Evolutionary conservation across 192 early-diverging fungal genomes (phyloP).

Genomic region (Podila epicladia): DNA sequence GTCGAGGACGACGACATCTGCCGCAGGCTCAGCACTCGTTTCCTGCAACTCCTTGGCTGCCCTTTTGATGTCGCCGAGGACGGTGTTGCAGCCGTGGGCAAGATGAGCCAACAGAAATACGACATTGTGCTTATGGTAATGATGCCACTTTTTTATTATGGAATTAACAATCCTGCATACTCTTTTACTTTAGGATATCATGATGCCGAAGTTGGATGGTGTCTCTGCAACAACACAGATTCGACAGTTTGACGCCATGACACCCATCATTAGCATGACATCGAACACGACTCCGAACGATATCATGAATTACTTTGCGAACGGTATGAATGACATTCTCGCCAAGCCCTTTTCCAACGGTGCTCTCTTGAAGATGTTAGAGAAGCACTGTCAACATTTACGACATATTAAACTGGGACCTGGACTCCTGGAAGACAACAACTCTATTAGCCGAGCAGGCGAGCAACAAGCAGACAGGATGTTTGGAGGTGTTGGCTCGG

Average conservation of each 20-base stretch:
- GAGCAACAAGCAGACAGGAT: not conserved
- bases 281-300: constrained; percentile 68
- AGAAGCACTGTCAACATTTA: constrained; percentile 64
- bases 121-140: constrained; percentile 78
- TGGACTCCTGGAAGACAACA: constrained; percentile 9
- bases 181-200: constrained; percentile 62
- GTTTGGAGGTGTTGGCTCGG: too few relatives aligned
- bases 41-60: constrained; percentile 71
- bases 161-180: not conserved
- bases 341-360: constrained; percentile 70
- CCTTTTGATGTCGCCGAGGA: constrained; percentile 72
- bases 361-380: constrained; percentile 58
- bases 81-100: constrained; percentile 71
- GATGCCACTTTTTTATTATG: not conserved
- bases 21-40: constrained; percentile 55
- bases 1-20: constrained; percentile 73
- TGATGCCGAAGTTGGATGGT: constrained; percentile 79
- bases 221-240: constrained; percentile 71
- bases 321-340: constrained; percentile 78
- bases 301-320: constrained; percentile 68
- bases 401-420: constrained; percentile 35
- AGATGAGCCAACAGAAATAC: constrained; percentile 68
- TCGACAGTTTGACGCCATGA: constrained; percentile 72
- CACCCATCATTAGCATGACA: constrained; percentile 81
- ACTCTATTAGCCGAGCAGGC: not conserved